Percentiles rank a stretch among this genome's conserved stretches.
Conservation (phyloP, 345 rosid species). For the Gossypium stocksii region DNA sequence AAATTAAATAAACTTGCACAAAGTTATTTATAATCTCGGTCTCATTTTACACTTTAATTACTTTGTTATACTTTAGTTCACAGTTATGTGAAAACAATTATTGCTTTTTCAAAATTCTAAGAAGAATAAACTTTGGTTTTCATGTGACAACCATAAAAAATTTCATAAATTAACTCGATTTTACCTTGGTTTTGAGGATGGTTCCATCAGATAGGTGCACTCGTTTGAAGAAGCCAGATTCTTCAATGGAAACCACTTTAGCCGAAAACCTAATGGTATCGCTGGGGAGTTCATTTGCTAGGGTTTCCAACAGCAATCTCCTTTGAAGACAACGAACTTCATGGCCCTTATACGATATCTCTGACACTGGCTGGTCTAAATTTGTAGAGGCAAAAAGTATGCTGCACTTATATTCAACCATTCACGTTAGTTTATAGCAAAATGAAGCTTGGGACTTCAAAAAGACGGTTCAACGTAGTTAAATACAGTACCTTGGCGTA, state of each 20-base stretch:
- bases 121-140: no score
- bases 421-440: neutral
- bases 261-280: slow-evolving; percentile 38
- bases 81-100: no score
- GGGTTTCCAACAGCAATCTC: slow-evolving; percentile 48
- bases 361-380: neutral
- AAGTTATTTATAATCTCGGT: no score
- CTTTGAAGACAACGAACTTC: slow-evolving; percentile 59
- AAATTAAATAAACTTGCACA: no score
- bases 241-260: slow-evolving; percentile 54
- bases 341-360: neutral
- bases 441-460: neutral
- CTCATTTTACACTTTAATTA: no score
- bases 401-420: neutral
- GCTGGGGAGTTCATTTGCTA: slow-evolving; percentile 49
- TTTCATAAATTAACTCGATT: neutral
- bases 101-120: no score
- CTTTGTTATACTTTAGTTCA: no score
- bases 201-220: slow-evolving; percentile 1
- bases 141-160: no score
- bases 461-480: neutral
- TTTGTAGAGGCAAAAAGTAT: neutral
- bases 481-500: neutral
- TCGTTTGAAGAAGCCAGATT: slow-evolving; percentile 39
- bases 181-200: neutral